Base-by-base conservation (phyloP, 2,329 filamentous ascomycete genomes). In the Colletotrichum sp. region DNA sequence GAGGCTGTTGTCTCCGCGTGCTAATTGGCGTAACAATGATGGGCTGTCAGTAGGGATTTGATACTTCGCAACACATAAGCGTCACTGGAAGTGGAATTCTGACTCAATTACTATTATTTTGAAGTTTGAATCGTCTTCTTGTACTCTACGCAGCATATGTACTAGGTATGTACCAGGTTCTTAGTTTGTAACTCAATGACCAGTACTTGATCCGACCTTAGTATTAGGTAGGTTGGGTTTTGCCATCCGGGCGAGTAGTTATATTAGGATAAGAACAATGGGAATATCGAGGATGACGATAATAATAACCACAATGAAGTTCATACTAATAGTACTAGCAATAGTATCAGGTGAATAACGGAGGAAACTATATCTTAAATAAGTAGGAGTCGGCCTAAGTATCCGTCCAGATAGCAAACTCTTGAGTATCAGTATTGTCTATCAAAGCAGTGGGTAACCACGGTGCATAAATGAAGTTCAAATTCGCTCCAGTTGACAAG, bases 261-360 rank as follows among this genome's bases (percentile, higher is more conserved):
- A 1, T 39, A 39, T 7, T 39, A 39, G 16, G 16, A 18, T 3
- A 18, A 39, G 5, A 18, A 18, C 2, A 18, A 18, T 39, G 1
- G 7, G 16, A 5, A 39, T 18, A 39, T 18, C 16, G 5, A 39
- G 36, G 7, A 18, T 2, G 16, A 39, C 7, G 6, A 36, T 36
- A 7, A 7, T 7, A 15, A 7, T 16, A 8, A 36, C 34, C 6
- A 36, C 13, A 16, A 7, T 36, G 13, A 36, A 36, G 13, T 5
- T 1, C 1, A 36, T 36, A 15, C 3, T 16, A 7, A 36, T 5
- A 36, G 6, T 36, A 36, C 7, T 0, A 4, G 13, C 1, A 36
- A 16, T 36, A 36, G 15, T 36, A 39, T 39, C 15, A 39, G 36
- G 9, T 39, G 15, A 39, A 39, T 39, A 18, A 18, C 5, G 4